Evolutionary conservation across 495 filamentous ascomycete species (phyloP).

Genomic region (Apodospora peruviana): DNA sequence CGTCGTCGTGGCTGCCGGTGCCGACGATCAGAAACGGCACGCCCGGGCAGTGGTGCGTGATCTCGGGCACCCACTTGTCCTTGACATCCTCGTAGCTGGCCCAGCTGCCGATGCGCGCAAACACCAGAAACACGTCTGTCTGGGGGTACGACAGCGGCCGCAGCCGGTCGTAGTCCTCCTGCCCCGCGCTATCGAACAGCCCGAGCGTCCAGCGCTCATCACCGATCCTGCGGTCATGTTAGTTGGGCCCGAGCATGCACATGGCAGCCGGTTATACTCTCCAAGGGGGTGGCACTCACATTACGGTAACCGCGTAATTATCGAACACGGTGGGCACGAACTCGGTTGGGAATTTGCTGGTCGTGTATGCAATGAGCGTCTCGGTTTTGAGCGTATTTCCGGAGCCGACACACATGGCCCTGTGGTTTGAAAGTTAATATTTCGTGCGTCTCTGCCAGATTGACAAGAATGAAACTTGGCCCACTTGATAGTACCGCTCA

Average conservation of each 20-base stretch:
- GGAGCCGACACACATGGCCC: not conserved
- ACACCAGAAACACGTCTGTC: not conserved
- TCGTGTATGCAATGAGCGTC: not conserved
- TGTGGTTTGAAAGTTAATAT: not conserved
- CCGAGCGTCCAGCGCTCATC: not conserved
- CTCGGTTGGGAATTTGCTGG: not conserved
- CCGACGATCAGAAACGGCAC: not conserved
- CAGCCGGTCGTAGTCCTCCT: not conserved
- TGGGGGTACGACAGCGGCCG: not conserved
- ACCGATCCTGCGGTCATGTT: not conserved
- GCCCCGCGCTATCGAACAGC: not conserved
- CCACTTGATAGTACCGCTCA: too few relatives aligned
- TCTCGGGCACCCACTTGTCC: not conserved
- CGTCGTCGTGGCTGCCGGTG: not conserved
- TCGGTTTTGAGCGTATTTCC: not conserved
- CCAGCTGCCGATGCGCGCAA: not conserved
- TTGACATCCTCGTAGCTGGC: not conserved
- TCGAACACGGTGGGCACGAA: slow-evolving; percentile 1
- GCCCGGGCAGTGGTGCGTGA: not conserved
- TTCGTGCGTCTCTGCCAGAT: not conserved
- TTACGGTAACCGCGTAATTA: not conserved
- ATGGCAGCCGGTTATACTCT: not conserved
- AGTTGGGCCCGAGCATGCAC: not conserved
- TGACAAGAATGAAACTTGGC: too few relatives aligned
- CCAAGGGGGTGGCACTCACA: not conserved